phyloP scores from a whole-genome alignment of 1,284 basidiomycete species.

The Earliella scabrosa region DNA sequence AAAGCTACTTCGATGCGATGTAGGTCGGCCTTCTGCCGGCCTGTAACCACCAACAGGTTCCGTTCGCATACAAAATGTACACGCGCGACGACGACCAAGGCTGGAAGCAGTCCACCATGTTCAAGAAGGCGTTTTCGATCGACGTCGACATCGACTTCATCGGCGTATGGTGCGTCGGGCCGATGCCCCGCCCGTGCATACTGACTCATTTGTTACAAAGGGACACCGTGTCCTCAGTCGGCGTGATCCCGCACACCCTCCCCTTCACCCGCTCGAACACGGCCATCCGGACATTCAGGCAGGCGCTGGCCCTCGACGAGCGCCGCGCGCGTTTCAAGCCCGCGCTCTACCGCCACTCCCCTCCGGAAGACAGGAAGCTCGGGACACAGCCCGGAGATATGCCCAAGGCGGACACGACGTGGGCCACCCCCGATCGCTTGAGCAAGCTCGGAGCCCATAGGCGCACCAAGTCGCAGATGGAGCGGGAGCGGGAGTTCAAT shows the following conservation, averaged over 20 bases:
- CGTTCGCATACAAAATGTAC: slow-evolving; percentile 50
- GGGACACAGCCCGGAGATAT: slow-evolving; percentile 52
- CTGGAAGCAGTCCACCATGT: slow-evolving; percentile 36
- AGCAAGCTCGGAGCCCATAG: neutral
- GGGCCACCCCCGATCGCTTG: slow-evolving; percentile 18
- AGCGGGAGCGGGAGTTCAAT: slow-evolving; percentile 24
- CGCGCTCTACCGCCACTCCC: slow-evolving; percentile 40
- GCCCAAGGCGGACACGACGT: slow-evolving; percentile 36
- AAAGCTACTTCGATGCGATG: neutral
- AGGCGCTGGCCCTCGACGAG: slow-evolving; percentile 72
- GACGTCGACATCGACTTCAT: slow-evolving; percentile 54
- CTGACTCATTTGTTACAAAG: slow-evolving; percentile 19
- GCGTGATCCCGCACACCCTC: slow-evolving; percentile 46
- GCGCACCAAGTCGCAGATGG: neutral
- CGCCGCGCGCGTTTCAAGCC: slow-evolving; percentile 65
- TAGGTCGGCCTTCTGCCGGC: slow-evolving; percentile 58
- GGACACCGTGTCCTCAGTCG: slow-evolving; percentile 56
- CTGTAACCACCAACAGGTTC: slow-evolving; percentile 52
- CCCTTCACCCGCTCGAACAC: slow-evolving; percentile 65
- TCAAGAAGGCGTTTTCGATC: slow-evolving; percentile 52
- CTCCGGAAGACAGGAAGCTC: slow-evolving; percentile 26
- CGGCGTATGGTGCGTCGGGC: slow-evolving; percentile 51
- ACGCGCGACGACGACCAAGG: slow-evolving; percentile 37
- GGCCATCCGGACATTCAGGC: slow-evolving; percentile 63
- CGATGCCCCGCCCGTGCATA: neutral